These are phyloP conservation scores for Neurospora discreta DNA, from an alignment of 495 filamentous ascomycete genomes.

Conservation along the genomic window DNA sequence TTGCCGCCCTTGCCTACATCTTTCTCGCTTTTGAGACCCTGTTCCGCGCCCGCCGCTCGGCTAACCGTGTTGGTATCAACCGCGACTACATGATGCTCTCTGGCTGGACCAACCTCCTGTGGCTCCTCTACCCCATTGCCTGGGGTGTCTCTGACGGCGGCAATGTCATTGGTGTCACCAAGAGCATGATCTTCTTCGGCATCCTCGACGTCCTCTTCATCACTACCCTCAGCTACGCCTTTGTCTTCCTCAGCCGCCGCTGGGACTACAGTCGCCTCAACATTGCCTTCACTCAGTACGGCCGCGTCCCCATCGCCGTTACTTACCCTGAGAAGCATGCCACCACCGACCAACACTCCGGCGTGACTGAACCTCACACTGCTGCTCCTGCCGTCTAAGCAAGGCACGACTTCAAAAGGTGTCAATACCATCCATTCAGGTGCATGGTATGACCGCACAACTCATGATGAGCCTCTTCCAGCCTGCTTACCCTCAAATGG, in stretches of 20 bases:
- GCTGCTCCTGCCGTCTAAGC: not conserved
- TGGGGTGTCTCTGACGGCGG: constrained; percentile 37
- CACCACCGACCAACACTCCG: constrained; percentile 12
- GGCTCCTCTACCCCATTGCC: constrained; percentile 39
- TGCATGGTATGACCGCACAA: not conserved
- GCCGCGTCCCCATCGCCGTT: constrained; percentile 31
- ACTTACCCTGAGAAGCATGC: constrained; percentile 34
- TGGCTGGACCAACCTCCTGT: constrained; percentile 34
- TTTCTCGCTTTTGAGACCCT: constrained; percentile 27
- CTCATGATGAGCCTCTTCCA: not conserved
- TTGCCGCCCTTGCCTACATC: constrained; percentile 26
- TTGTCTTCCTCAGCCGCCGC: constrained; percentile 26
- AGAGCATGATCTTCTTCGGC: constrained; percentile 35
- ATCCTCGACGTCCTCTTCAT: constrained; percentile 33
- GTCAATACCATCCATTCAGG: not conserved
- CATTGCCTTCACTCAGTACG: constrained; percentile 43
- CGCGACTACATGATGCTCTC: constrained; percentile 30
- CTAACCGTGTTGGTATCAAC: constrained; percentile 25
- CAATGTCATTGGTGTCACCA: constrained; percentile 31
- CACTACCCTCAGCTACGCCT: constrained; percentile 22
- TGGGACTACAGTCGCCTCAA: constrained; percentile 40
- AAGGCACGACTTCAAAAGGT: not conserved
- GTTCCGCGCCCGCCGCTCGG: constrained; percentile 12
- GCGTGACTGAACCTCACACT: constrained; percentile 19
- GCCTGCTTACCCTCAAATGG: not conserved